Evolutionary conservation across 495 filamentous ascomycete species (phyloP).

Genomic region (Symbiotaphrina buchneri): DNA sequence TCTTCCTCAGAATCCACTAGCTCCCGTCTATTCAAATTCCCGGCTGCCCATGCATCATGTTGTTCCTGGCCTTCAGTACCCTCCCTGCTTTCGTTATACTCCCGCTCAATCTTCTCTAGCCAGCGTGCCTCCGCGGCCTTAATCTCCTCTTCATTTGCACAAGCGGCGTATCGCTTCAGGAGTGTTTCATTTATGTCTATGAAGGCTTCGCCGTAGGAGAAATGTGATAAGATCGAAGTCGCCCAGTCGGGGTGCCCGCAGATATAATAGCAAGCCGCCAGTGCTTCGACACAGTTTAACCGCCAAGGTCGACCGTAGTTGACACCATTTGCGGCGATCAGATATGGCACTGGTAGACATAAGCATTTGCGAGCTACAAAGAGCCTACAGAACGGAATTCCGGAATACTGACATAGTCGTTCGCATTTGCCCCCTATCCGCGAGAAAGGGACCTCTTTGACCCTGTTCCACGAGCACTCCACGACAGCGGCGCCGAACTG

Average conservation of each 20-base stretch:
- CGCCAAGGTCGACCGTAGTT: slow-evolving; percentile 94
- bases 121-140: slow-evolving; percentile 68
- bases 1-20: slow-evolving; percentile 28
- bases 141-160: slow-evolving; percentile 64
- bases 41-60: slow-evolving; percentile 60
- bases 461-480: slow-evolving; percentile 89
- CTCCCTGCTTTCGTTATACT: slow-evolving; percentile 63
- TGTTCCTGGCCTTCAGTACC: slow-evolving; percentile 28
- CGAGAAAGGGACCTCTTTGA: slow-evolving; percentile 72
- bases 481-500: slow-evolving; percentile 87
- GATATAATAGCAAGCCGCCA: slow-evolving; percentile 81
- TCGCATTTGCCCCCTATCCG: slow-evolving; percentile 93
- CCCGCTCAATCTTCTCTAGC: slow-evolving; percentile 72
- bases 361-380: no score
- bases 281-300: slow-evolving; percentile 84
- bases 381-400: background rate
- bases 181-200: slow-evolving; percentile 11
- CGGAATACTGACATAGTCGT: slow-evolving; percentile 30
- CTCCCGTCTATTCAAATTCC: slow-evolving; percentile 55
- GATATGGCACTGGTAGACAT: slow-evolving; percentile 43
- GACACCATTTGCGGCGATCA: slow-evolving; percentile 88
- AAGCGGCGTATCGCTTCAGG: slow-evolving; percentile 67
- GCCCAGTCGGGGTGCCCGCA: slow-evolving; percentile 88
- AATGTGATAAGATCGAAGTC: slow-evolving; percentile 52
- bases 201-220: slow-evolving; percentile 26